Evolutionary conservation across 78 protist species (phyloP).

Genomic region (Cyanophora paradoxa): DNA sequence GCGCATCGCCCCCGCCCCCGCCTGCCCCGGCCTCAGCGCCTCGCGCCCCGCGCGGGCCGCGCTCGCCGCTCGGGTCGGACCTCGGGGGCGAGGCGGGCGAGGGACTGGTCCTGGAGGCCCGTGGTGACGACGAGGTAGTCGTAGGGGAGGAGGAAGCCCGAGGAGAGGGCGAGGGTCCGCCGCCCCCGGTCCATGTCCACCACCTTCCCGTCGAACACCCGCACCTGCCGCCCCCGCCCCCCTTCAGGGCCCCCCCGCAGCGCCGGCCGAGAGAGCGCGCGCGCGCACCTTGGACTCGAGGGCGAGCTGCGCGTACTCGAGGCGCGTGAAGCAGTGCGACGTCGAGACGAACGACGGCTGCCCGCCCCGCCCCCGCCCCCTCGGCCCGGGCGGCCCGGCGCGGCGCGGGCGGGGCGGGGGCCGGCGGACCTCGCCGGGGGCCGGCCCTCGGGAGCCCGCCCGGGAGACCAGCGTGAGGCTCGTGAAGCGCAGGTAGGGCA

Average conservation of each 20-base stretch:
- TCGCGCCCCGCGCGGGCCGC: background rate
- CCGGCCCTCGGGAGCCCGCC: background rate
- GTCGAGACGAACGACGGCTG: background rate
- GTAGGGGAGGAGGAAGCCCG: conserved; percentile 11
- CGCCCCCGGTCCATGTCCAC: conserved; percentile 20
- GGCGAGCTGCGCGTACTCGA: background rate
- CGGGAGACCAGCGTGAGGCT: conserved; percentile 5
- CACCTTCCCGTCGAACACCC: background rate
- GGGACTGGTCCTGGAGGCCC: conserved; percentile 34
- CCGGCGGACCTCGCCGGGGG: background rate
- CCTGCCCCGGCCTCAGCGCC: no score
- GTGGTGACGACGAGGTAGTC: conserved; percentile 32
- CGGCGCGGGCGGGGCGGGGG: background rate
- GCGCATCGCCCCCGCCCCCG: background rate
- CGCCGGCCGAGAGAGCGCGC: background rate
- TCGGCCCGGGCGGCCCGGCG: background rate
- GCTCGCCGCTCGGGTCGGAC: background rate
- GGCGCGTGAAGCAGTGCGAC: background rate
- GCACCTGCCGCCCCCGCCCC: background rate
- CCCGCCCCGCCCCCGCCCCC: no score
- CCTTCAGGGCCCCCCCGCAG: conserved; percentile 10
- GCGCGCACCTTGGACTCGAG: conserved; percentile 15
- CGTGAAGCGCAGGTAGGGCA: conserved; percentile 16
- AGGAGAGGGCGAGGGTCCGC: background rate
- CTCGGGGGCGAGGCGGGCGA: background rate